phyloP scores from a whole-genome alignment of 768 basidiomycete species.

The Trametes gibbosa region DNA sequence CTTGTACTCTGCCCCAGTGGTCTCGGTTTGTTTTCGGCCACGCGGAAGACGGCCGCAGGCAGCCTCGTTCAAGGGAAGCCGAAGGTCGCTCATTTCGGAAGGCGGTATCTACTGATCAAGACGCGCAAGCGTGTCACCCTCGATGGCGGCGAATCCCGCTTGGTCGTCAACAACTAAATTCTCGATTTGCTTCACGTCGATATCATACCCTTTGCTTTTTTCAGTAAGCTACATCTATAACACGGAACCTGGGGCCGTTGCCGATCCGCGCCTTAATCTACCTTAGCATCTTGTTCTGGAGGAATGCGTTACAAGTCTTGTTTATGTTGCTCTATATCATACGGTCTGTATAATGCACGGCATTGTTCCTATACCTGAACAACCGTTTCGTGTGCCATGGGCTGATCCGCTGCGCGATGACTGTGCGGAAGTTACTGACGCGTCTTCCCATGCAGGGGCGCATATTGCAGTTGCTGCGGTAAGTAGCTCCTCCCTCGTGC shows the following conservation, averaged over 20 bases:
- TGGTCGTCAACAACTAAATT: slow-evolving; percentile 1
- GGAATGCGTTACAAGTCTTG: not conserved
- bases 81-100: slow-evolving; percentile 22
- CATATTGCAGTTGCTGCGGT: not conserved
- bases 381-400: not conserved
- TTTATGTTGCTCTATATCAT: not conserved
- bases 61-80: not conserved
- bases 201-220: not conserved
- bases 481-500: slow-evolving; percentile 1
- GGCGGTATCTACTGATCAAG: slow-evolving; percentile 17
- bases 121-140: slow-evolving; percentile 19
- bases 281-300: too few species aligned
- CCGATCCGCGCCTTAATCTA: too few species aligned
- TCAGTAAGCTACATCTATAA: not conserved
- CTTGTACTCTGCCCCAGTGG: slow-evolving; percentile 68
- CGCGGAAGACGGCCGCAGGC: not conserved
- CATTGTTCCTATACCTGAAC: not conserved
- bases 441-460: not conserved
- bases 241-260: too few species aligned
- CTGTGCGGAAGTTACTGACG: not conserved
- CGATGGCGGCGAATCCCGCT: slow-evolving; percentile 19
- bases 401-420: not conserved
- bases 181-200: not conserved
- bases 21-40: slow-evolving; percentile 7
- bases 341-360: not conserved